Conservation (phyloP, 345 rosid species). For the Sisymbrium altissimum region DNA sequence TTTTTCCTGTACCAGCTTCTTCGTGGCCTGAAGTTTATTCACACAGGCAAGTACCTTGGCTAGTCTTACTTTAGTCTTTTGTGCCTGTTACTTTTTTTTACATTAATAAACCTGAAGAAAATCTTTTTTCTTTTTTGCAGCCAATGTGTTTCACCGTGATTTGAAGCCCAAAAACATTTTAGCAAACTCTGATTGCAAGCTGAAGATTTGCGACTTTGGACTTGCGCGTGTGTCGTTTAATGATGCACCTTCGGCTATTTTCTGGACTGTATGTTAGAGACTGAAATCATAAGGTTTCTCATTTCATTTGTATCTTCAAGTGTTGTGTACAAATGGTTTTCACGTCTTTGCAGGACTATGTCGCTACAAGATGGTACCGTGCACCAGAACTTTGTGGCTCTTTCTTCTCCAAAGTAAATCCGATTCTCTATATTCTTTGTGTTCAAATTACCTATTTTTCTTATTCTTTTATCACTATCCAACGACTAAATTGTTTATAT, state of each 20-base stretch:
- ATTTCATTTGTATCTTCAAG: neutral
- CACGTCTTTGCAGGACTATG: slow-evolving; percentile 72
- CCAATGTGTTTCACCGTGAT: slow-evolving; percentile 97
- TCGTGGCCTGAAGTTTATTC: slow-evolving; percentile 86
- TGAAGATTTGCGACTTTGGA: slow-evolving; percentile 99
- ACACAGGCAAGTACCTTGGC: slow-evolving; percentile 56
- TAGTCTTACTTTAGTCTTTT: slow-evolving; percentile 1
- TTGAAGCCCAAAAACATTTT: slow-evolving; percentile 97
- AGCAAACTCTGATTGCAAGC: slow-evolving; percentile 96
- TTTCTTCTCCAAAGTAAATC: slow-evolving; percentile 88
- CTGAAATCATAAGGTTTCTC: slow-evolving; percentile 15
- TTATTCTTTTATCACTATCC: neutral
- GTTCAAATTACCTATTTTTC: neutral
- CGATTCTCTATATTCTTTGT: neutral
- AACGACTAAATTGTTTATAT: neutral
- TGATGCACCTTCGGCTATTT: slow-evolving; percentile 97
- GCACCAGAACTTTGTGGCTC: slow-evolving; percentile 99
- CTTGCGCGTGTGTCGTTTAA: slow-evolving; percentile 96
- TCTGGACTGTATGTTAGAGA: slow-evolving; percentile 84
- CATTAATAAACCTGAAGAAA: neutral
- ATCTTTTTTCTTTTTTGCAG: slow-evolving; percentile 41
- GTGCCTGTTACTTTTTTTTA: neutral
- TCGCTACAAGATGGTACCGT: slow-evolving; percentile 98
- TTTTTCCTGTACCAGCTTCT: slow-evolving; percentile 98
- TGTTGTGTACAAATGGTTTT: neutral